phyloP scores from a whole-genome alignment of 176 grass and related monocot species.

The Tillandsia leiboldiana region DNA sequence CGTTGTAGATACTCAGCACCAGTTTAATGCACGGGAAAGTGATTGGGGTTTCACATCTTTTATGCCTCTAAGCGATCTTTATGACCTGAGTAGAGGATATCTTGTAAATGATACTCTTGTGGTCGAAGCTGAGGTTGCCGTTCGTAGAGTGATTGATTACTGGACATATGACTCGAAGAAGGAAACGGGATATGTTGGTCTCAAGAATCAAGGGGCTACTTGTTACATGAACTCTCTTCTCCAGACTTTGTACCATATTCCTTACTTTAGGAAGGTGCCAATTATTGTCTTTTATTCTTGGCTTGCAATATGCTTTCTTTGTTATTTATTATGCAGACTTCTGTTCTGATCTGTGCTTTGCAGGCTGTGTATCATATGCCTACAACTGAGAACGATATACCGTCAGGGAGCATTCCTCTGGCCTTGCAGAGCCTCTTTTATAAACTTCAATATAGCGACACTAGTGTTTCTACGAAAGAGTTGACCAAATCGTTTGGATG shows the following conservation, averaged over 20 bases:
- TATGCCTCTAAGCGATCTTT: conserved; percentile 82
- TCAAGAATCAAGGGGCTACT: conserved; percentile 92
- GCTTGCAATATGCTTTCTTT: conserved; percentile 7
- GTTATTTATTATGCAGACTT: conserved; percentile 2
- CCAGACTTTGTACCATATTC: conserved; percentile 86
- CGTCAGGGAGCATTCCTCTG: conserved; percentile 86
- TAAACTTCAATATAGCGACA: conserved; percentile 88
- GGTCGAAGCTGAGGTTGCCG: conserved; percentile 74
- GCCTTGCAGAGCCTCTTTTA: conserved; percentile 89
- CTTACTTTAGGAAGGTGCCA: conserved; percentile 81
- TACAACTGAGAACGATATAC: conserved; percentile 92
- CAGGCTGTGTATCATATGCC: conserved; percentile 98
- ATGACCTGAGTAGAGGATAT: conserved; percentile 69
- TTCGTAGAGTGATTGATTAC: conserved; percentile 68
- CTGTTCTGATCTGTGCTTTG: not conserved
- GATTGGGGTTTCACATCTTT: conserved; percentile 98
- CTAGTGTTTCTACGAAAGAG: conserved; percentile 86
- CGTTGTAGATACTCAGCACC: conserved; percentile 68
- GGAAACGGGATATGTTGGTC: conserved; percentile 85
- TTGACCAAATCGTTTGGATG: conserved; percentile 98
- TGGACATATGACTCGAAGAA: conserved; percentile 92
- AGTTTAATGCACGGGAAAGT: conserved; percentile 86
- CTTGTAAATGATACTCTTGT: conserved; percentile 75
- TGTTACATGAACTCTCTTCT: conserved; percentile 99
- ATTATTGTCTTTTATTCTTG: conserved; percentile 16